Evolutionary conservation across 768 basidiomycete species (phyloP), one percentile per base, ranked within the genome.

Genomic region (Termitomyces sp.): DNA sequence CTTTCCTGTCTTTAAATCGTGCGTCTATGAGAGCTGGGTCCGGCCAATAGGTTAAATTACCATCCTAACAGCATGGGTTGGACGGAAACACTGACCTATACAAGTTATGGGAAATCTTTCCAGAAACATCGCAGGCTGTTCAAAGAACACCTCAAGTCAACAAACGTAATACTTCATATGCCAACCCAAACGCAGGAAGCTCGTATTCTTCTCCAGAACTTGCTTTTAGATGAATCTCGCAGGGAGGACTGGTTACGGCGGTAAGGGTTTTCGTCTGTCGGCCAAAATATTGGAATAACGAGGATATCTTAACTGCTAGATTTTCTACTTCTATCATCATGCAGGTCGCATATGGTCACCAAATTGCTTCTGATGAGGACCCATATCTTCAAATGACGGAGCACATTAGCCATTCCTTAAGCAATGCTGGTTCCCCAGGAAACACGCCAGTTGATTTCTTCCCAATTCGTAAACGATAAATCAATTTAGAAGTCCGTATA

Each of bases 381-480:
- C 71, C 72, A 3, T 73, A 76, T 54, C 66, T 83, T 20, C 46
- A 67, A 4, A 63, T 76, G 4, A 75, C 73, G 5, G 72, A 79
- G 38, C 62, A 68, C 14, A 70, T 72, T 15, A 63, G 71, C 20
- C 51, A 68, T 12, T 61, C 71, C 57, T 50, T 73, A 58, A 37
- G 60, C 59, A 25, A 67, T 62, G 38, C 72, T 62, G 65, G 66
- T 45, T 29, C 73, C 65, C 59, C 76, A 37, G 59, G 62, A 29
- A 45, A 40, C 31, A 61, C 63, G 9, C 54, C 57, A 8, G 57
- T 66, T 6, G 64, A 65, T 48, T 59, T 62, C 11, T 68, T 72
- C 45, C 72, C 74, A 14, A 32, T 68, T 5, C 57, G 74, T 74
- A 50, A 55, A 72, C 65, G 11, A 42, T 31, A 17, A 9, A 7